Evolutionary conservation across 2,329 filamentous ascomycete species (phyloP), one percentile per base, ranked within the genome.

Genomic region (Fusarium liriodendri): DNA sequence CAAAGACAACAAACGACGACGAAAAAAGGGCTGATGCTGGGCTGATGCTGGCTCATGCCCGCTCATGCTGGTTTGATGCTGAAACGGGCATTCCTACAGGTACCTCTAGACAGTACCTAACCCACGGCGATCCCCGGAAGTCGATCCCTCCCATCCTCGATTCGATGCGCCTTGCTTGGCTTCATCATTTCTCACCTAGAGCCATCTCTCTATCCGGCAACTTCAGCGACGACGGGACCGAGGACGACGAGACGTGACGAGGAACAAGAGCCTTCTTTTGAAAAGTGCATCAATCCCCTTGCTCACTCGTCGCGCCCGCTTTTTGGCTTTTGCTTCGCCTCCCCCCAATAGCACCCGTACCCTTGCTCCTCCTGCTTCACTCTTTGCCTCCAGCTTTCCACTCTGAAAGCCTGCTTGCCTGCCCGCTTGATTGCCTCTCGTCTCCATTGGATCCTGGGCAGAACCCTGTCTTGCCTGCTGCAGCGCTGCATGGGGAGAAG

Each of bases 151-250:
- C 61, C 52, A 45, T 32, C 57, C 27, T 32, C 27, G 40, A 71
- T 69, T 32, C 27, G 40, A 71, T 69, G 71, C 57, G 42, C 63
- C 63, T n/a, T 38, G 25, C 40, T 47, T 33, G 54, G 45, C 64
- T 71, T 74, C 59, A 73, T 74, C 71, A 73, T 71, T 65, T 73
- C 60, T 73, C 71, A 73, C 62, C 40, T 74, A 45, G 18, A 45
- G 57, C 67, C 25, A 62, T 66, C 66, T 73, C 20, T 50, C 27
- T 32, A 54, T 54, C 27, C 18, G 47, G 47, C 18, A 54, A 54
- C 27, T 20, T 32, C 47, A 32, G 27, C 47, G 47, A 32, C 47
- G 47, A 32, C 29, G 29, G 29, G 29, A 50, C 45, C 25, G 25
- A 52, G 47, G 47, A 50, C 45, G 16, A 50, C 45, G 25, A 50